Evolutionary conservation across 2,329 filamentous ascomycete genomes (phyloP), one percentile per base, ranked within the genome.

Genomic region (Fusarium buxicola): DNA sequence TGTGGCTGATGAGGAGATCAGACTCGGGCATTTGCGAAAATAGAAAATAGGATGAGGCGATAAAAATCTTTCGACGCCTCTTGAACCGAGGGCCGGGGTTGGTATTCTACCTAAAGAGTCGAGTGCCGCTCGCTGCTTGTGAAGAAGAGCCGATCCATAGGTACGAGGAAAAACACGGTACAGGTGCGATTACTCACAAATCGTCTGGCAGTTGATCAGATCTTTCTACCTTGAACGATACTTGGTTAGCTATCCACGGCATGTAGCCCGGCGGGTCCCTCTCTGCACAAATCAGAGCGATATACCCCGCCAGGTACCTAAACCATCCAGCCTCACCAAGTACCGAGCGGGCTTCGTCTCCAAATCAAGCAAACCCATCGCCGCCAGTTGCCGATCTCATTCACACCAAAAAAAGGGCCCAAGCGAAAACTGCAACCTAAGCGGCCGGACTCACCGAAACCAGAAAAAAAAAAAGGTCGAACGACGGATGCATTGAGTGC

Each of bases 311-410:
- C 40, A 13, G 21, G 52, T 44, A 69, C 68, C 45, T 65, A 61
- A 32, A 10, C 18, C n/a, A 51, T 44, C 53, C 58, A 51, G 52
- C 63, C 34, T 57, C n/a, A 44, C 24, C 47, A 66, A 46, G 66
- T 69, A 69, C 51, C 50, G 49, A 13, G 3, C 63, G 60, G 65
- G 56, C 67, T 55, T 67, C 57, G 55, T 56, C 66, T 65, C 63
- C 60, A 66, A 58, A 65, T 68, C 54, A 50, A 63, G 63, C 56
- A 60, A 64, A 63, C 32, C 24, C 41, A 66, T 65, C 64, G 58
- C 66, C 67, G 48, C 53, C 47, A 55, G 36, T 55, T 57, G 67
- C 61, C 67, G 46, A 63, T 60, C 65, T 63, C 61, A 69, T 69
- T 45, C 65, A 63, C 67, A 69, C 63, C 67, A 52, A 44, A 38